These are phyloP conservation scores for Colletotrichum orchidophilum DNA, from an alignment of 2,329 filamentous ascomycete genomes.

Conservation along the genomic window DNA sequence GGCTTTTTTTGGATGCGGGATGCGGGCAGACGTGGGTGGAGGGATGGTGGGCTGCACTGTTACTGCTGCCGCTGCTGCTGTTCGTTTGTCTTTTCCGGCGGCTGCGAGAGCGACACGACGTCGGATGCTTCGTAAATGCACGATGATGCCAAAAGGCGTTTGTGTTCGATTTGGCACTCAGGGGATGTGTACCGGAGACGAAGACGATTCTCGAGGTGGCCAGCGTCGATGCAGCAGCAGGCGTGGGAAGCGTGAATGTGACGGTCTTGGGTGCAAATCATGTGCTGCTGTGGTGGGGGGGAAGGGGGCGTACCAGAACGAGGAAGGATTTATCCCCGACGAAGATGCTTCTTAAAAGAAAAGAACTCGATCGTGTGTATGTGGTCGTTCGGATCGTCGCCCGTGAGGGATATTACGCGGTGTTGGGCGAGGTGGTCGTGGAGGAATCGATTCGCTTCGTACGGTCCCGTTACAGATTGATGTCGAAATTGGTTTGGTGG, in stretches of 20 bases:
- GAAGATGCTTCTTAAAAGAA: neutral
- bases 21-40: constrained; percentile 4
- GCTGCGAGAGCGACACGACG: neutral
- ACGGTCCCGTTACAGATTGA: constrained; percentile 30
- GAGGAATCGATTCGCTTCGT: constrained; percentile 29
- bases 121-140: neutral
- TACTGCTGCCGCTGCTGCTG: neutral
- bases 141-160: neutral
- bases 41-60: constrained; percentile 12
- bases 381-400: constrained; percentile 9
- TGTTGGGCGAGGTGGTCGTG: too few relatives aligned
- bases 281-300: neutral
- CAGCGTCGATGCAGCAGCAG: constrained; percentile 1
- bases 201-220: neutral
- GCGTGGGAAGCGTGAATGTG: neutral
- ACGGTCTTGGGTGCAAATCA: neutral
- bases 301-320: constrained; percentile 21
- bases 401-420: constrained; percentile 4
- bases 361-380: neutral
- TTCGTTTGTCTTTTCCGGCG: neutral
- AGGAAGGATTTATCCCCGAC: constrained; percentile 10
- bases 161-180: neutral
- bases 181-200: neutral
- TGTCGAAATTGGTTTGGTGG: constrained; percentile 37
- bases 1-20: constrained; percentile 29